Conservation (phyloP, 371 early-diverging fungal species). For the Umbelopsis sp. region DNA sequence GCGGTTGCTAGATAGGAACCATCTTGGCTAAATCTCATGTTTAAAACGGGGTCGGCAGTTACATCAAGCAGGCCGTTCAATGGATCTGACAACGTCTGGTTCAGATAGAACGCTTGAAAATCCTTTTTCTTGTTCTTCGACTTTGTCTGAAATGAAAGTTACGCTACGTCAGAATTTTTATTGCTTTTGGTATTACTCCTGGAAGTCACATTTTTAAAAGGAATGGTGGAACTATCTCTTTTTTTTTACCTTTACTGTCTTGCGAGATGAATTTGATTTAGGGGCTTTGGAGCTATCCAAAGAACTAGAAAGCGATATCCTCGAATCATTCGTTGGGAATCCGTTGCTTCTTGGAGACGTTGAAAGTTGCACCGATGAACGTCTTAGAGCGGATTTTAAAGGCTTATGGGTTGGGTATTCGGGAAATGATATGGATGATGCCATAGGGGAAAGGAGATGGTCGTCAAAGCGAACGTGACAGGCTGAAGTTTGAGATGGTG, state of each 20-base stretch:
- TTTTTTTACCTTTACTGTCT: conserved; percentile 3
- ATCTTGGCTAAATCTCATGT: conserved; percentile 9
- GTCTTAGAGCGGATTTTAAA: conserved; percentile 6
- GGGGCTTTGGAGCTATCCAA: conserved; percentile 12
- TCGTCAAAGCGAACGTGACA: conserved; percentile 15
- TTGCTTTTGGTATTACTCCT: neutral
- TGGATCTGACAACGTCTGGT: neutral
- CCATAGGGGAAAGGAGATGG: conserved; percentile 4
- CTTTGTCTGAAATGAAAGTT: neutral
- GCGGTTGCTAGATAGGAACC: neutral
- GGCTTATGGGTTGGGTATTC: conserved; percentile 4
- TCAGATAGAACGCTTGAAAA: neutral
- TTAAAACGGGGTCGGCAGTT: neutral
- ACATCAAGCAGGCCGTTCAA: neutral
- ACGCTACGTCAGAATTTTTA: neutral
- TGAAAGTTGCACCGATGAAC: neutral
- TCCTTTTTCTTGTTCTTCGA: conserved; percentile 15
- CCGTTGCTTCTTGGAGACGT: neutral
- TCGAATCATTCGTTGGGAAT: neutral
- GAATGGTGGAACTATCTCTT: too few species aligned
- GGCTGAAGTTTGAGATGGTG: neutral
- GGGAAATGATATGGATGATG: conserved; percentile 8
- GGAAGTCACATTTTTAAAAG: neutral
- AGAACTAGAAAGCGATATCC: conserved; percentile 6
- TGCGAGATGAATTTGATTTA: conserved; percentile 2